A percentile compares a stretch with the other conserved stretches of the same genome.
Conservation (phyloP, 192 early-diverging fungal genomes). For the Backusella morwellensis region DNA sequence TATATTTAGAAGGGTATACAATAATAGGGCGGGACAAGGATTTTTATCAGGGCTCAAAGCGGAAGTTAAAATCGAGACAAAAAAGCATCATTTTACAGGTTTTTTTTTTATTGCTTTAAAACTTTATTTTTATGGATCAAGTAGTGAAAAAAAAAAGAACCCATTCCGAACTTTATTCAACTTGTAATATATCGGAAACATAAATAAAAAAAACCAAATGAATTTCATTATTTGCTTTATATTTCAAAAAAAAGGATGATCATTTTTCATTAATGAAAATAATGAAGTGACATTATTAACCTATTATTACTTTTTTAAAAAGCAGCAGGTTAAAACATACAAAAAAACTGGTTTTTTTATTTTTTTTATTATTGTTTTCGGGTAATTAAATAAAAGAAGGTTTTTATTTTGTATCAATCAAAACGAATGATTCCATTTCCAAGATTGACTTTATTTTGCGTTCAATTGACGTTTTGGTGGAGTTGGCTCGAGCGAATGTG, state of each 20-base stretch:
- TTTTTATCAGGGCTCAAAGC: background rate
- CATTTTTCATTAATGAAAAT: background rate
- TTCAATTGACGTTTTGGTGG: conserved; percentile 6
- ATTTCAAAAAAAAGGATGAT: background rate
- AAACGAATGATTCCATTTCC: background rate
- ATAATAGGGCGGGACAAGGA: background rate
- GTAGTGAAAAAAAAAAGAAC: background rate
- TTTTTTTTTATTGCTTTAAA: background rate
- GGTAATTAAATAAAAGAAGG: background rate
- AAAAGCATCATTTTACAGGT: background rate
- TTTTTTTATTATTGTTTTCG: background rate
- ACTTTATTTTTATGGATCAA: conserved; percentile 1
- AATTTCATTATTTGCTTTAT: background rate
- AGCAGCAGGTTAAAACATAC: background rate
- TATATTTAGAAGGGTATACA: background rate
- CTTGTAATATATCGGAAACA: background rate
- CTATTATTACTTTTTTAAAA: background rate
- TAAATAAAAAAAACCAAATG: background rate
- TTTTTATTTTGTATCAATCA: background rate
- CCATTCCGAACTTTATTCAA: background rate
- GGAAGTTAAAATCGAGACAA: background rate
- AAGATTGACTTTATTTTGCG: conserved; percentile 1
- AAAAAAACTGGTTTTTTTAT: conserved; percentile 11
- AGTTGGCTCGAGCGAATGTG: no score
- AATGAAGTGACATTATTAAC: background rate